Base-by-base conservation (phyloP, 768 basidiomycete genomes). In the Kwoniella shandongensis region DNA sequence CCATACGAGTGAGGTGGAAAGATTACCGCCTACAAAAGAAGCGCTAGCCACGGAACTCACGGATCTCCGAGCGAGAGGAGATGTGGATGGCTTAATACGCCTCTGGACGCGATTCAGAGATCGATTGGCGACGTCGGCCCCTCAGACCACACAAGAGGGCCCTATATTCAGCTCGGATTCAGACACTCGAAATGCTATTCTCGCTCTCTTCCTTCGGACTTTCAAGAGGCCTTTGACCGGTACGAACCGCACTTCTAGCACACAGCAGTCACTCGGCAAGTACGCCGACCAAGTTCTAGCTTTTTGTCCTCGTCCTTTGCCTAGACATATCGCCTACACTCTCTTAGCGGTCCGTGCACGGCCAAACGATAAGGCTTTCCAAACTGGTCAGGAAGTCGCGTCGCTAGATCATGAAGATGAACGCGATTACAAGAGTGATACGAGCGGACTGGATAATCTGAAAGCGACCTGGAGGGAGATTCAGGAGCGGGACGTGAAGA, bases 391-490 rank as follows among this genome's bases (percentile, higher is more conserved):
- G 12, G 59, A 61, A 22, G 48, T 61, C 0, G 15, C 41, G 2
- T 51, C 56, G 15, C 56, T 58, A 4, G 49, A 58, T 38, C 30
- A 58, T 32, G 49, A 51, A 26, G 49, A 44, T 57, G 30, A 17
- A 12, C n/a, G n/a, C n/a, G n/a, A n/a, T n/a, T n/a, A n/a, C 48
- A 36, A 23, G 25, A 2, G 12, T 41, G 40, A 4, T 3, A 23
- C 25, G 15, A 30, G 41, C 26, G 50, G 50, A 20, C 74, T 81
- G 15, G 78, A 80, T 2, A 81, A 84, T 50, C 84, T 86, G 11
- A 75, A 85, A 44, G 77, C 76, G 8, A 81, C 82, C 1, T 91
- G 89, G 88, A 72, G 80, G 32, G 70, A 79, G n/a, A 76, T 81
- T 56, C 81, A 82, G 1, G 75, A 86, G 36, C 88, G 88, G 5